Evolutionary conservation across 2,329 filamentous ascomycete species (phyloP).

Genomic region (Thielaviopsis euricoi): DNA sequence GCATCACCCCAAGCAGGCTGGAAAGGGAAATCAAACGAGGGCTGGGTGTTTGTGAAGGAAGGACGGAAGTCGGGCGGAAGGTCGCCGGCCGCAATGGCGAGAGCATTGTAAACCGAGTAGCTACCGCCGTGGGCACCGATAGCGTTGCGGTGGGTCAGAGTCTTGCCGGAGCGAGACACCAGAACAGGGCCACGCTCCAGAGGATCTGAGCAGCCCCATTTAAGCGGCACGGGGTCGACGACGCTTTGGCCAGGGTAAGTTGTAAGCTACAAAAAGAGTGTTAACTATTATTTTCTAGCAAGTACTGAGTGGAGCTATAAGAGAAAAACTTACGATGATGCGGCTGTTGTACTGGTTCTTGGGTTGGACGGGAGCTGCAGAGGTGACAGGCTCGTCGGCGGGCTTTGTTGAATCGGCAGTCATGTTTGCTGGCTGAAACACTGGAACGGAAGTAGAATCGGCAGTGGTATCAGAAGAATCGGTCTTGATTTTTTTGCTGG

Average conservation of each 20-base stretch:
- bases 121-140: constrained; percentile 48
- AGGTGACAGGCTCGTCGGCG: background rate
- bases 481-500: constrained; percentile 1
- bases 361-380: background rate
- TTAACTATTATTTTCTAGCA: background rate
- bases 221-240: constrained; percentile 14
- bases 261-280: constrained; percentile 11
- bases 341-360: constrained; percentile 10
- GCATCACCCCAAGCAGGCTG: constrained; percentile 79
- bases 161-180: constrained; percentile 14
- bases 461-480: background rate
- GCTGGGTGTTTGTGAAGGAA: constrained; percentile 65
- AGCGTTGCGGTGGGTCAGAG: constrained; percentile 14
- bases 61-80: constrained; percentile 51
- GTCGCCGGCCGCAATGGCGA: constrained; percentile 83
- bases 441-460: background rate
- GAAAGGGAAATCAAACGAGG: constrained; percentile 74
- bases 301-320: too few relatives aligned
- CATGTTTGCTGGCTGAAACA: background rate
- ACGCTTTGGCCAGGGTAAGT: constrained; percentile 16
- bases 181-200: constrained; percentile 14
- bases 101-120: constrained; percentile 88
- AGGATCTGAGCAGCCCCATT: constrained; percentile 14
- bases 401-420: background rate
- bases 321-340: constrained; percentile 5